phyloP scores from a whole-genome alignment of 2,329 filamentous ascomycete species.

The Bipolaris zeicola region DNA sequence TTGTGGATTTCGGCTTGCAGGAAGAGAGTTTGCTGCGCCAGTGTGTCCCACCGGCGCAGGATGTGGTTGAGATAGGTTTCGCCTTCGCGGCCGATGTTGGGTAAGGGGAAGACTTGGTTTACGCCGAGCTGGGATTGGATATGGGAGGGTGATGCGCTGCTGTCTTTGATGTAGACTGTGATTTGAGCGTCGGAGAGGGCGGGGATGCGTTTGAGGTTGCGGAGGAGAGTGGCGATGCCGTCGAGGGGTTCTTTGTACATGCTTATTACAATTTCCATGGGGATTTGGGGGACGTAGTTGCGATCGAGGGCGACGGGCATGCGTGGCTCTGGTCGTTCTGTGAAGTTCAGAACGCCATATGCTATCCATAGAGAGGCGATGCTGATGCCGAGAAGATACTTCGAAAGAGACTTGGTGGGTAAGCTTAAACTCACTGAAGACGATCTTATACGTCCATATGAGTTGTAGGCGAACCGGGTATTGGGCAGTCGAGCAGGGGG shows the following conservation, averaged over 20 bases:
- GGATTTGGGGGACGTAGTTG: conserved; percentile 24
- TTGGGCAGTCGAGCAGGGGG: not conserved
- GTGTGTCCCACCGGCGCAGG: conserved; percentile 48
- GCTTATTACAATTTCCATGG: conserved; percentile 46
- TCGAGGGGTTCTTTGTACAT: conserved; percentile 45
- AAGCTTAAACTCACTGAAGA: not conserved
- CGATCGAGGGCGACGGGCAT: conserved; percentile 16
- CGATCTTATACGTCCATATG: not conserved
- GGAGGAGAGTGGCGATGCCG: conserved; percentile 28
- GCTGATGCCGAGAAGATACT: conserved; percentile 4
- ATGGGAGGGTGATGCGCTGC: conserved; percentile 17
- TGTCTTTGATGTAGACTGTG: conserved; percentile 43
- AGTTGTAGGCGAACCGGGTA: not conserved
- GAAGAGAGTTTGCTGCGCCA: conserved; percentile 56
- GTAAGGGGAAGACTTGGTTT: conserved; percentile 26
- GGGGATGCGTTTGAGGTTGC: conserved; percentile 24
- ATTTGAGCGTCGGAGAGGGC: conserved; percentile 23
- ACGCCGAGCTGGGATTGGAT: conserved; percentile 29
- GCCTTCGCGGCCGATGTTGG: conserved; percentile 53
- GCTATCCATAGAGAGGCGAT: conserved; percentile 18
- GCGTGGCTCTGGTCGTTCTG: conserved; percentile 4
- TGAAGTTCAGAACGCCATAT: conserved; percentile 24
- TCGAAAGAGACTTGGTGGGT: not conserved
- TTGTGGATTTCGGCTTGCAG: conserved; percentile 54
- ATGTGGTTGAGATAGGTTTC: conserved; percentile 57